Evolutionary conservation across 495 filamentous ascomycete genomes (phyloP), one percentile per base, ranked within the genome.

Genomic region (Eremomyces bilateralis): DNA sequence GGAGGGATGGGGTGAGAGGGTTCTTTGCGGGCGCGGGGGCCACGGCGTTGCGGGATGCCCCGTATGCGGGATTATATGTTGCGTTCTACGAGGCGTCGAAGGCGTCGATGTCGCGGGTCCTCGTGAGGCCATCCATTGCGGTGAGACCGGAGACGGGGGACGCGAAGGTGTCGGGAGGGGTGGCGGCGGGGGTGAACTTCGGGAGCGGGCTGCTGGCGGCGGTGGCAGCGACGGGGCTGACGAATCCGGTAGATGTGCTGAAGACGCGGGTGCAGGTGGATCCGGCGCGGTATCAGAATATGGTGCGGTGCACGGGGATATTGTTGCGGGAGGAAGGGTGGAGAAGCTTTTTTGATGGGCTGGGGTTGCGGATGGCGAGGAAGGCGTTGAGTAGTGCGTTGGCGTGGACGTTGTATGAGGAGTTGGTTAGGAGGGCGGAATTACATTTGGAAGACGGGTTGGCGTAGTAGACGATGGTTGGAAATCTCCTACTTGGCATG

Each of bases 361-460:
- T 99, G 34, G 82, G 71, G 19, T 54, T 99, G 46, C 69, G 88
- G 35, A 90, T 94, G 62, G 75, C 69, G 21, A 64, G 88, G 42
- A 99, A 99, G 59, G 90, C 84, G 12, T 48, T 92, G 3, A 93
- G 83, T 48, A 78, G 71, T 24, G 90, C 88, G 19, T 61, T 95
- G 40, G 83, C 83, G 4, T 99, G 88, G 88, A 92, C 84, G 15
- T 61, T 93, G 16, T 99, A 99, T 49, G 88, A 99, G 58, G 85
- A 93, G 52, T 53, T 94, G 38, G 73, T 99, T 42, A 57, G 84
- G 15, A 52, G 64, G 29, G 80, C 76, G 11, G 80, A 90, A 58
- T 63, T 51, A 33, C 63, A 61, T 13, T 75, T 71, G 63, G 36
- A 42, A 20, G 48, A 39, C 13, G 24, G 34, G 29, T n/a, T n/a